phyloP scores from a whole-genome alignment of 2,329 filamentous ascomycete genomes.

The Monosporascus sp. region DNA sequence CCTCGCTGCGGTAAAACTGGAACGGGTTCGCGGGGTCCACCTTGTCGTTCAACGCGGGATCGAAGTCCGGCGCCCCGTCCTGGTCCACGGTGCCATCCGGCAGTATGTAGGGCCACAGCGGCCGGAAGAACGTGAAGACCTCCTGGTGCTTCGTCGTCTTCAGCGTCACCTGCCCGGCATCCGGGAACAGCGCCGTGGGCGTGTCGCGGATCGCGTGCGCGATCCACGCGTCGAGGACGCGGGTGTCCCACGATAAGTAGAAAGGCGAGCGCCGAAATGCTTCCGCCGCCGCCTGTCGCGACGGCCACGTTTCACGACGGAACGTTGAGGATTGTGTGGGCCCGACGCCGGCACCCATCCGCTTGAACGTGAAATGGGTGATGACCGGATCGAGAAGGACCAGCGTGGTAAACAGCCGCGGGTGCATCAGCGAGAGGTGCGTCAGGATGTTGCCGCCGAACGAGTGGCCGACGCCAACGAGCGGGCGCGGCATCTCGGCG shows the following conservation, averaged over 20 bases:
- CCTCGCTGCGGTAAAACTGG: conserved; percentile 66
- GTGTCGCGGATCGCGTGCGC: conserved; percentile 68
- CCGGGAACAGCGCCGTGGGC: conserved; percentile 57
- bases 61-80: conserved; percentile 40
- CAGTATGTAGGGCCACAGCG: conserved; percentile 45
- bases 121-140: conserved; percentile 70
- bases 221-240: conserved; percentile 72
- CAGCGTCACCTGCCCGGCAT: conserved; percentile 57
- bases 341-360: conserved; percentile 29
- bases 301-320: conserved; percentile 79
- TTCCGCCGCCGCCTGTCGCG: conserved; percentile 60
- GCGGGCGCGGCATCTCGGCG: conserved; percentile 69
- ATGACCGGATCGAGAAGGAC: conserved; percentile 85
- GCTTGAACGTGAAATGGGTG: conserved; percentile 39
- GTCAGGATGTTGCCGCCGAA: conserved; percentile 74
- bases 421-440: conserved; percentile 70
- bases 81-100: conserved; percentile 35
- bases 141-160: conserved; percentile 85
- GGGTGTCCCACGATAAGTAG: conserved; percentile 76
- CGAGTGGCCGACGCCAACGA: conserved; percentile 83
- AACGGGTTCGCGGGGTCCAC: conserved; percentile 31
- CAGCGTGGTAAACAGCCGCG: conserved; percentile 70
- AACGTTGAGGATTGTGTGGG: conserved; percentile 59
- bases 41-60: conserved; percentile 31
- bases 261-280: conserved; percentile 66